These are phyloP conservation scores for Protea cynaroides DNA, from an alignment of 164 flowering plant genomes.

Conservation along the genomic window DNA sequence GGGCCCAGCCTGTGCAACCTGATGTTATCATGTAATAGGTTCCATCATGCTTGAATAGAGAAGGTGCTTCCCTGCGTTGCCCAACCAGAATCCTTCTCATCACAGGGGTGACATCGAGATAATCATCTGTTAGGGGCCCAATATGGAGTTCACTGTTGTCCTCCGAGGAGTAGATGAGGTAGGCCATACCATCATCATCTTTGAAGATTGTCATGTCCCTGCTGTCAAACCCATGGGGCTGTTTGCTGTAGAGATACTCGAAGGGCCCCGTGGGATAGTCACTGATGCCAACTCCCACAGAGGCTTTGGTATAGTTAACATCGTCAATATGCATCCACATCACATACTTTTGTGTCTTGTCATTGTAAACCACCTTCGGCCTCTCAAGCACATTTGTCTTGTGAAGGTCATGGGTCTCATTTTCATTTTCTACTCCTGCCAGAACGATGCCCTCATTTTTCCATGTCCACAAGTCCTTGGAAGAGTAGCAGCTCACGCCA, in stretches of 20 bases:
- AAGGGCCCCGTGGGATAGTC: conserved; percentile 90
- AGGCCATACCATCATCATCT: conserved; percentile 84
- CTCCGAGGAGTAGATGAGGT: conserved; percentile 81
- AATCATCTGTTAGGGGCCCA: conserved; percentile 75
- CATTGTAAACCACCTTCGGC: conserved; percentile 90
- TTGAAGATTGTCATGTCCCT: conserved; percentile 95
- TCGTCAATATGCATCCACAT: conserved; percentile 99
- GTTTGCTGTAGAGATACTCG: conserved; percentile 66
- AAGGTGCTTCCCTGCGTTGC: conserved; percentile 93
- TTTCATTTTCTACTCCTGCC: conserved; percentile 60
- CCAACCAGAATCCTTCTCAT: conserved; percentile 68
- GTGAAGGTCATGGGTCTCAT: conserved; percentile 82
- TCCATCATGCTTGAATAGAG: conserved; percentile 69
- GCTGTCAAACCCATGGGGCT: conserved; percentile 89
- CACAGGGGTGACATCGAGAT: conserved; percentile 57
- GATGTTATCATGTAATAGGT: conserved; percentile 98
- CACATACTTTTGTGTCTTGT: conserved; percentile 65
- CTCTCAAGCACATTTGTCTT: conserved; percentile 87
- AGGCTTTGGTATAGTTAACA: conserved; percentile 87
- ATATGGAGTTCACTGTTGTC: conserved; percentile 94
- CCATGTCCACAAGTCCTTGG: conserved; percentile 96
- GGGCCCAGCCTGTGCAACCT: conserved; percentile 97
- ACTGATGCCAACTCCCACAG: conserved; percentile 79
- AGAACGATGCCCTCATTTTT: conserved; percentile 90
- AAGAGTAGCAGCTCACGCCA: conserved; percentile 97